Base-by-base conservation (phyloP, 2,329 filamentous ascomycete genomes). In the Penicillium sp. region DNA sequence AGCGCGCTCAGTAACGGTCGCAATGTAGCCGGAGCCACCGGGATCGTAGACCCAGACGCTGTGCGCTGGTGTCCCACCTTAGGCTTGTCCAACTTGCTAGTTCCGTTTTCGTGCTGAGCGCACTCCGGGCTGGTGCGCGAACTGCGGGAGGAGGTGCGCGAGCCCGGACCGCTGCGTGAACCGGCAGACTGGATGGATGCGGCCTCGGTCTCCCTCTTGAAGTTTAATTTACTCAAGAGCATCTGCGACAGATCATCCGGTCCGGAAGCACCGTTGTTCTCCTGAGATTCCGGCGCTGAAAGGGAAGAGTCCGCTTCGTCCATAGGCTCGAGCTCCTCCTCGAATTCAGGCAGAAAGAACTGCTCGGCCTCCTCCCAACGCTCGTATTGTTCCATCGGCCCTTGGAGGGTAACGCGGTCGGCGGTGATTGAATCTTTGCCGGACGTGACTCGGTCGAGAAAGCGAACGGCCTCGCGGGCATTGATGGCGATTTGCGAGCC, bases 381-480 rank as follows among this genome's bases (percentile, higher is more conserved):
- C 24, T 74, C 68, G 50, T 76, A 80, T 54, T 77, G 73, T 55
- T 80, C 77, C 64, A 73, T 75, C n/a, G 77, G 76, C 2, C 74
- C 77, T 62, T 80, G 77, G 8, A 80, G 68, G 29, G 70, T 63
- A 21, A 80, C 68, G 9, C 75, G 70, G 36, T 77, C 71, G 53
- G 75, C 64, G 8, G 71, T 55, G 17, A 74, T 68, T 43, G 71
- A 72, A 51, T 75, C 74, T 58, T 77, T 75, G 39, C 77, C 75
- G 44, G 76, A 76, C 30, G 77, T 78, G 32, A 76, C 73, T 48
- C 76, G 74, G 52, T 80, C 78, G 59, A 80, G 77, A 58, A 78
- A 80, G 50, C 78, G 78, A 54, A 80, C 74, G 9, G 78, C 75
- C 65, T 80, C 77, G 44, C 78, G 75, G 37, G 78, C 77, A 62